Conservation (phyloP, 768 basidiomycete species). For the Lentinula aciculospora region DNA sequence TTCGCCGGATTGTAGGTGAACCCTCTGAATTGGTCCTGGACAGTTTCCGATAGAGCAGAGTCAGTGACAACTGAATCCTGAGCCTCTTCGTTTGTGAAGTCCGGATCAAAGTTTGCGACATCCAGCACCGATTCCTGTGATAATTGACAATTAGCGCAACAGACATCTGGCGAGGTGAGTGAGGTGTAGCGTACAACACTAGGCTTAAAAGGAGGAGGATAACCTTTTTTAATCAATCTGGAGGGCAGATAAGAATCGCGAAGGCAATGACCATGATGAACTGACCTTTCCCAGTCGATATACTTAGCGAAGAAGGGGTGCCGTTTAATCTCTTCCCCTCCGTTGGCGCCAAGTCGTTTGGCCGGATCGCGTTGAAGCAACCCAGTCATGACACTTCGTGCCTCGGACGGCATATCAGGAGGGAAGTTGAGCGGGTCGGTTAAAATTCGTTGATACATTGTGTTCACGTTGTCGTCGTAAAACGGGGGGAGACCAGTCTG, state of each 20-base stretch:
- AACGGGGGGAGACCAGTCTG: slow-evolving; percentile 95
- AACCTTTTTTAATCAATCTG: slow-evolving; percentile 86
- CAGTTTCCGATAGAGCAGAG: slow-evolving; percentile 88
- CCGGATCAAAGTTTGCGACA: slow-evolving; percentile 95
- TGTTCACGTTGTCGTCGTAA: slow-evolving; percentile 98
- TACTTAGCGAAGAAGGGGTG: slow-evolving; percentile 95
- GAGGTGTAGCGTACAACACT: slow-evolving; percentile 63
- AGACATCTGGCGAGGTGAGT: neutral
- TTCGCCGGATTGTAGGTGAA: slow-evolving; percentile 87
- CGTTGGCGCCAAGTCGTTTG: slow-evolving; percentile 83
- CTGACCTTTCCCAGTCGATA: slow-evolving; percentile 83
- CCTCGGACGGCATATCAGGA: slow-evolving; percentile 82
- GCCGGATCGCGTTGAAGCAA: slow-evolving; percentile 87
- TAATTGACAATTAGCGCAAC: slow-evolving; percentile 5
- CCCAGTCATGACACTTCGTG: slow-evolving; percentile 82
- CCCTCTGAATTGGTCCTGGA: slow-evolving; percentile 92
- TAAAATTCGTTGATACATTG: slow-evolving; percentile 95
- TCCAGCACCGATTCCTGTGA: slow-evolving; percentile 86
- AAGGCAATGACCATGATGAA: neutral
- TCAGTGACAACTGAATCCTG: slow-evolving; percentile 96
- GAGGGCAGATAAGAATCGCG: neutral
- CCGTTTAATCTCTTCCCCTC: slow-evolving; percentile 92
- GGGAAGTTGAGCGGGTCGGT: slow-evolving; percentile 92
- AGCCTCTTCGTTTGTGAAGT: slow-evolving; percentile 94
- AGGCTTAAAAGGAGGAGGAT: slow-evolving; percentile 96